Evolutionary conservation across 225 moss, liverwort and hornwort species (phyloP).

Genomic region (Asterella californica): DNA sequence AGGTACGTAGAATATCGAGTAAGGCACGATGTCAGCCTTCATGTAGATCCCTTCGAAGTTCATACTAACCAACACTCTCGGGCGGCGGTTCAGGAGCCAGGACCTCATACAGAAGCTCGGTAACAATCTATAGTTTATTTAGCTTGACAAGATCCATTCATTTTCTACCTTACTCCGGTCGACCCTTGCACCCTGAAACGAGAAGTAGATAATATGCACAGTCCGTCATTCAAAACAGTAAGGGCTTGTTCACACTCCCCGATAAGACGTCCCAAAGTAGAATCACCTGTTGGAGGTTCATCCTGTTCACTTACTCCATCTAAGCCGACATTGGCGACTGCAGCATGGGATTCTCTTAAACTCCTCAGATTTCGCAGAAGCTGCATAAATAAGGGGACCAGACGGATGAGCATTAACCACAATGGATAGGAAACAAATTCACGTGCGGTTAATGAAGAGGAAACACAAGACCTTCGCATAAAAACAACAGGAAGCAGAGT

Average conservation of each 20-base stretch:
- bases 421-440: background rate
- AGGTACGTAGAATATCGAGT: too few relatives aligned
- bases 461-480: background rate
- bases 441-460: background rate
- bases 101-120: background rate
- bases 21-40: too few relatives aligned
- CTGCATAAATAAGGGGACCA: constrained; percentile 31
- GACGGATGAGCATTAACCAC: background rate
- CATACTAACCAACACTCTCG: background rate
- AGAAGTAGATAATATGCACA: constrained; percentile 76
- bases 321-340: constrained; percentile 71
- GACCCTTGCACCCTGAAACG: constrained; percentile 23
- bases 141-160: background rate
- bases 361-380: constrained; percentile 77
- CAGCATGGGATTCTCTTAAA: constrained; percentile 81
- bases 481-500: background rate
- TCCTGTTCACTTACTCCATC: constrained; percentile 43
- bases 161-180: background rate
- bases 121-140: background rate
- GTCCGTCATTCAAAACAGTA: constrained; percentile 72
- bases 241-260: constrained; percentile 88
- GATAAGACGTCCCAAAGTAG: constrained; percentile 71
- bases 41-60: too few relatives aligned
- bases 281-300: constrained; percentile 46
- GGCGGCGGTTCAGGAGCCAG: constrained; percentile 35